These are phyloP conservation scores for Cladosporium velox DNA, from an alignment of 2,329 filamentous ascomycete genomes.

Conservation along the genomic window DNA sequence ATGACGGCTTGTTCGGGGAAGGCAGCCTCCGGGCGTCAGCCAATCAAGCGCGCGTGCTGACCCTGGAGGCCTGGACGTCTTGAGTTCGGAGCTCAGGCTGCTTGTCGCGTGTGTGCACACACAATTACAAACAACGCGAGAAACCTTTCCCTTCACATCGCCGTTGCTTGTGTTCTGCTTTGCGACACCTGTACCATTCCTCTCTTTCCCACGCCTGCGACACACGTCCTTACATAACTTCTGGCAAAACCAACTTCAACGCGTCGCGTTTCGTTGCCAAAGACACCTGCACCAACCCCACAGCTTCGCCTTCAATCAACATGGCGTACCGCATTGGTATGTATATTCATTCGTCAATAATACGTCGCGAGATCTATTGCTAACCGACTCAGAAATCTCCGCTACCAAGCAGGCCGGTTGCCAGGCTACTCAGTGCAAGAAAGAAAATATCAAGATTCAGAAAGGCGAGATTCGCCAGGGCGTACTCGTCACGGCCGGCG, in stretches of 20 bases:
- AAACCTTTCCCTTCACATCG: background rate
- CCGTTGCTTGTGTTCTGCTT: background rate
- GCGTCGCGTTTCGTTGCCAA: conserved; percentile 6
- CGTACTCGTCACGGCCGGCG: conserved; percentile 64
- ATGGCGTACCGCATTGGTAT: conserved; percentile 35
- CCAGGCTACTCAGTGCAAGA: conserved; percentile 72
- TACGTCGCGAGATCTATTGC: background rate
- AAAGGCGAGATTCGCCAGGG: conserved; percentile 82
- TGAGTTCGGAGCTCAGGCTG: background rate
- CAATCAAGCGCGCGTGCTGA: background rate
- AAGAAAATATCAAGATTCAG: conserved; percentile 63
- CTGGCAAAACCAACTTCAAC: background rate
- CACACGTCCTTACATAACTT: background rate
- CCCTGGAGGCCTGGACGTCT: background rate
- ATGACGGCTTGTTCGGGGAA: background rate
- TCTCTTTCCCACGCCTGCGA: background rate
- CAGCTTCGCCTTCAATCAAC: conserved; percentile 6
- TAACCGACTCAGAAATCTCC: conserved; percentile 62
- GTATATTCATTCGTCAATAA: background rate
- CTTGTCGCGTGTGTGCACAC: background rate
- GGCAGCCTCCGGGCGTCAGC: background rate
- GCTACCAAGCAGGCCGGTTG: conserved; percentile 72
- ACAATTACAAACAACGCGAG: background rate
- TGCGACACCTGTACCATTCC: background rate
- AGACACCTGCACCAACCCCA: background rate